These are phyloP conservation scores for Aspergillus ochraceoroseus DNA, from an alignment of 2,329 filamentous ascomycete genomes.

Conservation along the genomic window DNA sequence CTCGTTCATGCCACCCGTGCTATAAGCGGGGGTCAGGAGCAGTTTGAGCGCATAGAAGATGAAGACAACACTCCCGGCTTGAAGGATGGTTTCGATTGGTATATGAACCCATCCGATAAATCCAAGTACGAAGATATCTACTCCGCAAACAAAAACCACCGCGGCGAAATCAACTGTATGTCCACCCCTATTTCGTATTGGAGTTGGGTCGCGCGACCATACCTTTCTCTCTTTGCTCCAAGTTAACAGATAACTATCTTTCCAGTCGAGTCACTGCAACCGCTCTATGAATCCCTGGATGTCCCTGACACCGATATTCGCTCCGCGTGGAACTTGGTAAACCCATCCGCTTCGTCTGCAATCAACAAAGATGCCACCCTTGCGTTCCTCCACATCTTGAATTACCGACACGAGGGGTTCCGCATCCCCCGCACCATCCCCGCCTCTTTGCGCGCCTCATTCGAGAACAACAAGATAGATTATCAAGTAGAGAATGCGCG, in stretches of 20 bases:
- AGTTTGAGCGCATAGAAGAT: conserved; percentile 77
- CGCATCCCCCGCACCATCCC: conserved; percentile 89
- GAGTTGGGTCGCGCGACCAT: neutral
- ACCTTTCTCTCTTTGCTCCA: too few species aligned
- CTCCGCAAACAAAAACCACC: conserved; percentile 79
- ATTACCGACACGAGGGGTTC: conserved; percentile 90
- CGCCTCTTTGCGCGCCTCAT: conserved; percentile 81
- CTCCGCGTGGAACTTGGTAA: conserved; percentile 95
- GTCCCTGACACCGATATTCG: conserved; percentile 73
- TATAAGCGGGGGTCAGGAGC: conserved; percentile 69
- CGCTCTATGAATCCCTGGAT: conserved; percentile 68
- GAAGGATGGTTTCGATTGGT: conserved; percentile 98
- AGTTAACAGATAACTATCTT: conserved; percentile 22
- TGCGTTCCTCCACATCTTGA: conserved; percentile 93
- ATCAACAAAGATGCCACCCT: conserved; percentile 95
- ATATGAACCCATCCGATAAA: conserved; percentile 91
- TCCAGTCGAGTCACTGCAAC: conserved; percentile 68
- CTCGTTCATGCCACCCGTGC: conserved; percentile 78
- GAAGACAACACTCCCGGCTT: conserved; percentile 75
- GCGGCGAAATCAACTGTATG: conserved; percentile 76
- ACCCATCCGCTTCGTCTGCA: conserved; percentile 73
- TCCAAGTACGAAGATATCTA: conserved; percentile 97
- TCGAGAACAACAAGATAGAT: conserved; percentile 94
- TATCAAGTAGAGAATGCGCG: conserved; percentile 81
- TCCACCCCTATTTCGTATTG: conserved; percentile 14